Conservation (phyloP, 148 eudicot genomes). For the Camellia sinensis region DNA sequence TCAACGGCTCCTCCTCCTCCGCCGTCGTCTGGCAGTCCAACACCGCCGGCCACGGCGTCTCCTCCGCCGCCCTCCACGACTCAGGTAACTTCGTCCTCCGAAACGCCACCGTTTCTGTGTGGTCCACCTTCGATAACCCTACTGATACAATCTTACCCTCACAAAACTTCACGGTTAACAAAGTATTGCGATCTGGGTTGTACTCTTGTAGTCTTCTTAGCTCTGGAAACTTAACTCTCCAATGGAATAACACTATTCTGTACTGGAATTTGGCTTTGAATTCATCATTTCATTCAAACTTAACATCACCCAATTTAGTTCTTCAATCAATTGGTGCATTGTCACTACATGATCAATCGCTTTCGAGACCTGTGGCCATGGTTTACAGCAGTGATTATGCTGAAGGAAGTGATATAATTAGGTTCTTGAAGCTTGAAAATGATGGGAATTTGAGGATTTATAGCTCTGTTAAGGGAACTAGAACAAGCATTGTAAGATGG, state of each 20-base stretch:
- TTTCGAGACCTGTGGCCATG: constrained; percentile 21
- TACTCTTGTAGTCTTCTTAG: constrained; percentile 46
- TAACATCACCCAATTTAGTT: constrained; percentile 43
- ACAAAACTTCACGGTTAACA: constrained; percentile 40
- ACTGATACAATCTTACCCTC: constrained; percentile 56
- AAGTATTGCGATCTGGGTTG: constrained; percentile 48
- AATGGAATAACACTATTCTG: constrained; percentile 48
- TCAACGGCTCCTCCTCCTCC: constrained; percentile 27
- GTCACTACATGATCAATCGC: constrained; percentile 34
- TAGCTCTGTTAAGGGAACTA: constrained; percentile 40
- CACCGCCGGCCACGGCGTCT: constrained; percentile 48
- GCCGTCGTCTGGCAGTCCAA: constrained; percentile 53
- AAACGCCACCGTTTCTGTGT: constrained; percentile 41
- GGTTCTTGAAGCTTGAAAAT: constrained; percentile 55
- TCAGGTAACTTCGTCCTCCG: constrained; percentile 52
- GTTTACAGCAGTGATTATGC: constrained; percentile 71
- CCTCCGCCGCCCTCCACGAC: constrained; percentile 46
- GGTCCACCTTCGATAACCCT: constrained; percentile 70
- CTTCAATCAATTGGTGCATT: constrained; percentile 48
- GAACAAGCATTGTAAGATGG: constrained; percentile 41
- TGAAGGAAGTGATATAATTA: constrained; percentile 38
- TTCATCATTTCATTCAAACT: constrained; percentile 32
- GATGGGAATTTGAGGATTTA: constrained; percentile 85
- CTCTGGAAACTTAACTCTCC: constrained; percentile 54
- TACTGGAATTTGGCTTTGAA: constrained; percentile 61